Conservation (phyloP, 176 grass and related monocot species). For the Ananas comosus region DNA sequence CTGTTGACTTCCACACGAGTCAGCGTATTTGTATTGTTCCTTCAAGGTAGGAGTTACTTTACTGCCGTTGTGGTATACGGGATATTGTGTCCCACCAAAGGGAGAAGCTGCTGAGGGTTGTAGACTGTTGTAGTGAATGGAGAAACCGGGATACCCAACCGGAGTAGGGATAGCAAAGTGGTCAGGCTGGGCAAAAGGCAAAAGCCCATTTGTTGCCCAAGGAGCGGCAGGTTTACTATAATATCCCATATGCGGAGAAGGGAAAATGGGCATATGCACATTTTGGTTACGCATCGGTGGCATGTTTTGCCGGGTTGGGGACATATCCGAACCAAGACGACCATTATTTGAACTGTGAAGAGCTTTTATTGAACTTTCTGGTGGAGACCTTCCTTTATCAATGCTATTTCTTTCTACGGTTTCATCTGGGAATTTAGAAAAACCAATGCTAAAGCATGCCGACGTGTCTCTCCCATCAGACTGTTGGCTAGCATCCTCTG, state of each 20-base stretch:
- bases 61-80: constrained; percentile 27
- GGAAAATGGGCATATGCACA: constrained; percentile 35
- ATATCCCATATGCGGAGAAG: constrained; percentile 39
- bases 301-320: constrained; percentile 23
- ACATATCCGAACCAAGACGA: constrained; percentile 20
- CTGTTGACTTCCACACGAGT: constrained; percentile 11
- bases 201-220: constrained; percentile 58
- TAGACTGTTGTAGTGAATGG: constrained; percentile 45
- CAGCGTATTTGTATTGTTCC: constrained; percentile 5
- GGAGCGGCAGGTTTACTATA: constrained; percentile 33
- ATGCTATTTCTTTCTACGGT: constrained; percentile 26
- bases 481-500: constrained; percentile 57
- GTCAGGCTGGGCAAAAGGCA: constrained; percentile 38
- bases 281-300: constrained; percentile 31
- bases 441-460: not conserved
- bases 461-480: constrained; percentile 26
- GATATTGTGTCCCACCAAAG: constrained; percentile 38
- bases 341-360: constrained; percentile 20
- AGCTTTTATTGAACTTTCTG: constrained; percentile 41
- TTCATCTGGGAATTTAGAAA: constrained; percentile 6
- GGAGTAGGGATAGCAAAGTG: constrained; percentile 34
- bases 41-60: constrained; percentile 8
- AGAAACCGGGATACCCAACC: constrained; percentile 38
- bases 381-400: constrained; percentile 17
- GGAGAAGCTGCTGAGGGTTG: constrained; percentile 38